phyloP scores from a whole-genome alignment of 768 basidiomycete species.

The Suillus subluteus region DNA sequence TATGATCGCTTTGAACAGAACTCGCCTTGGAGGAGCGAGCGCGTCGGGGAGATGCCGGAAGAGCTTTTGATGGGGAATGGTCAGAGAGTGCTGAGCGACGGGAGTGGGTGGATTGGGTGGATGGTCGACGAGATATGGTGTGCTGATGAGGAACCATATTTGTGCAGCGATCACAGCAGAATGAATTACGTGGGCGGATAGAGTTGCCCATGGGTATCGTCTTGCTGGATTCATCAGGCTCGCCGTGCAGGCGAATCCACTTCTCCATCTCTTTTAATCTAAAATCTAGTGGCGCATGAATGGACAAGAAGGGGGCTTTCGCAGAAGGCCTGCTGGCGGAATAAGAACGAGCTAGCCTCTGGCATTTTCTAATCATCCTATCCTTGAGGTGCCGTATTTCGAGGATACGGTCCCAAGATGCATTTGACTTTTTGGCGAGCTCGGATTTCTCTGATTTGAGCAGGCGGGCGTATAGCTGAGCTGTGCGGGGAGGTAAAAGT shows the following conservation, averaged over 20 bases:
- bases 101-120: slow-evolving; percentile 25
- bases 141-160: slow-evolving; percentile 38
- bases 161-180: slow-evolving; percentile 38
- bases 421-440: slow-evolving; percentile 55
- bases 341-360: slow-evolving; percentile 56
- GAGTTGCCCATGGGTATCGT: slow-evolving; percentile 23
- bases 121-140: slow-evolving; percentile 32
- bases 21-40: slow-evolving; percentile 18
- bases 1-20: slow-evolving; percentile 7
- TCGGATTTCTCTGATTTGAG: slow-evolving; percentile 64
- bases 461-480: slow-evolving; percentile 66
- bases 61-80: slow-evolving; percentile 16
- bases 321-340: slow-evolving; percentile 43
- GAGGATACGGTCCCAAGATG: slow-evolving; percentile 71
- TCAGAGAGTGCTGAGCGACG: slow-evolving; percentile 29
- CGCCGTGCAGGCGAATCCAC: slow-evolving; percentile 63
- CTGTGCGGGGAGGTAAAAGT: slow-evolving; percentile 67
- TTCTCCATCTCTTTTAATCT: slow-evolving; percentile 79
- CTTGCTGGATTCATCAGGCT: slow-evolving; percentile 25
- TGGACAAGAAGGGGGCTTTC: slow-evolving; percentile 59
- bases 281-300: slow-evolving; percentile 73
- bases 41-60: slow-evolving; percentile 24
- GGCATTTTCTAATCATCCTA: slow-evolving; percentile 81
- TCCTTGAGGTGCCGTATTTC: slow-evolving; percentile 81
- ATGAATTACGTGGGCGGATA: slow-evolving; percentile 32